Evolutionary conservation across 768 basidiomycete genomes (phyloP).

Genomic region (Termitomyces sp.): DNA sequence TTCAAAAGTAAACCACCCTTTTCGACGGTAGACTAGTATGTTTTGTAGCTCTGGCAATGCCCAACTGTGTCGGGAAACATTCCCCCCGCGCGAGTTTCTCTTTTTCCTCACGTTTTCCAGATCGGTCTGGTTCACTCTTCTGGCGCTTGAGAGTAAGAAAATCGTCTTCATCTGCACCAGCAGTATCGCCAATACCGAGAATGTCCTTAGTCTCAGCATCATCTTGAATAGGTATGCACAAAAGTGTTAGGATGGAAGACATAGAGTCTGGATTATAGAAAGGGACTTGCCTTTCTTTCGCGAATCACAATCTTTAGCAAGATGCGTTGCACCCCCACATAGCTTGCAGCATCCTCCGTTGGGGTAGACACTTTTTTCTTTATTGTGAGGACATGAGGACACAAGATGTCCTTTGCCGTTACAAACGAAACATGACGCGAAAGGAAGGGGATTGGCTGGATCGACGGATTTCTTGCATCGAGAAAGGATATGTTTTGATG

Average conservation of each 20-base stretch:
- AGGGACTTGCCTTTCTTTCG: constrained; percentile 49
- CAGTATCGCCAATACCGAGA: constrained; percentile 47
- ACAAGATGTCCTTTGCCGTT: constrained; percentile 82
- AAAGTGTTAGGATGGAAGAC: neutral
- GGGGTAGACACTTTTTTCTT: constrained; percentile 79
- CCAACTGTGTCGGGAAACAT: constrained; percentile 43
- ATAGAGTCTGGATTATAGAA: neutral
- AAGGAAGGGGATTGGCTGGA: constrained; percentile 69
- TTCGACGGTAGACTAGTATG: constrained; percentile 33
- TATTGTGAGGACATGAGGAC: constrained; percentile 78
- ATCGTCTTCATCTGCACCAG: constrained; percentile 93
- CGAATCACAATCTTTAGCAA: constrained; percentile 79
- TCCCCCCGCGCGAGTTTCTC: constrained; percentile 35
- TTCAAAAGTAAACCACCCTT: constrained; percentile 49
- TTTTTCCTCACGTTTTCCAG: constrained; percentile 50
- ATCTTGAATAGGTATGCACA: constrained; percentile 24
- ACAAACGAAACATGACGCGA: constrained; percentile 92
- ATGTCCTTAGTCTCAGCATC: constrained; percentile 32
- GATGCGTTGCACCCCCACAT: constrained; percentile 80
- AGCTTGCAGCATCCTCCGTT: constrained; percentile 90
- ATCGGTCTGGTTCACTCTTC: constrained; percentile 54
- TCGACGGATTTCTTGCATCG: constrained; percentile 67
- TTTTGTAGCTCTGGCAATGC: constrained; percentile 27
- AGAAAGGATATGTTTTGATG: constrained; percentile 73
- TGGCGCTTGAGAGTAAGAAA: constrained; percentile 79